phyloP scores from a whole-genome alignment of 768 basidiomycete species.

The Lentinula sp. region DNA sequence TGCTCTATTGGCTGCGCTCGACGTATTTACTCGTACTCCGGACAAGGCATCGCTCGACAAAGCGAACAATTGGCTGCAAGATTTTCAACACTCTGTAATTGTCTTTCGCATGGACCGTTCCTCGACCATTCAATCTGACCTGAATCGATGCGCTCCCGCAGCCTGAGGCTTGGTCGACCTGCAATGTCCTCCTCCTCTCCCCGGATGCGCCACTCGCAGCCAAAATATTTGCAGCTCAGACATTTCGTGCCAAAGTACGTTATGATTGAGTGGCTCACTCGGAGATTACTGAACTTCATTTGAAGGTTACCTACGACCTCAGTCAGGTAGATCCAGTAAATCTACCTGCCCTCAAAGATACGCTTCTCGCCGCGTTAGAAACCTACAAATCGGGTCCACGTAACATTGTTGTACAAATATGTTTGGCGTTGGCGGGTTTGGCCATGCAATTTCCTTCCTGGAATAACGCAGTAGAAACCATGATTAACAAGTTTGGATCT shows the following conservation, averaged over 20 bases:
- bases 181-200: slow-evolving; percentile 83
- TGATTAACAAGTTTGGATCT: slow-evolving; percentile 83
- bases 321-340: slow-evolving; percentile 74
- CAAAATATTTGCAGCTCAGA: slow-evolving; percentile 94
- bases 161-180: slow-evolving; percentile 96
- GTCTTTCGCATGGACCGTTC: slow-evolving; percentile 68
- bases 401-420: slow-evolving; percentile 83
- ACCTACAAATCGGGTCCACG: slow-evolving; percentile 72
- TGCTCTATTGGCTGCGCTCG: slow-evolving; percentile 68
- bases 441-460: slow-evolving; percentile 87
- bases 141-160: slow-evolving; percentile 58
- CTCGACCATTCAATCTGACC: slow-evolving; percentile 58
- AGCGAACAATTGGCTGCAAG: slow-evolving; percentile 94
- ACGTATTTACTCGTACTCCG: slow-evolving; percentile 75
- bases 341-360: slow-evolving; percentile 78
- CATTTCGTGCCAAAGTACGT: slow-evolving; percentile 88
- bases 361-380: slow-evolving; percentile 72
- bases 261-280: background rate
- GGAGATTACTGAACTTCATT: slow-evolving; percentile 23
- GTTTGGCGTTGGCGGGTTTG: slow-evolving; percentile 83
- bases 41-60: slow-evolving; percentile 78
- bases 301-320: slow-evolving; percentile 92
- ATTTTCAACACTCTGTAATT: slow-evolving; percentile 99
- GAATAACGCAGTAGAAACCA: slow-evolving; percentile 70
- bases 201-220: slow-evolving; percentile 74